A percentile compares a stretch with the other conserved stretches of the same genome.
Evolutionary conservation across 2,329 filamentous ascomycete species (phyloP).

Genomic region (Didymella lethalis): DNA sequence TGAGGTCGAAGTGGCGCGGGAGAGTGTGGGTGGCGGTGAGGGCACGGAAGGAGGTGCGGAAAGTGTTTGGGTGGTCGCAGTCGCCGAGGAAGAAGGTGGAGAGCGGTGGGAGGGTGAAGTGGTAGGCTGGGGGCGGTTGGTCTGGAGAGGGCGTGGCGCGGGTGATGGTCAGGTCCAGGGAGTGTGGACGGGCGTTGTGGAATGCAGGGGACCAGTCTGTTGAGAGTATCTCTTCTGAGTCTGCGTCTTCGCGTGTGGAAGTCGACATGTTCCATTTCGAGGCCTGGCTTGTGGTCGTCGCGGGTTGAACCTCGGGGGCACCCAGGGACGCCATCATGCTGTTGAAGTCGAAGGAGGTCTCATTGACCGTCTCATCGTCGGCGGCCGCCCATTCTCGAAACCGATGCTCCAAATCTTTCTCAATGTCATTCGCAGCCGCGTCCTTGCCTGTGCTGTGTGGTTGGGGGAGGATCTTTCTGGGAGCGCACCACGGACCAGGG

Average conservation of each 20-base stretch:
- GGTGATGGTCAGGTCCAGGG: conserved; percentile 39
- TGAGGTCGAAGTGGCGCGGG: conserved; percentile 67
- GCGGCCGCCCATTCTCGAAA: conserved; percentile 42
- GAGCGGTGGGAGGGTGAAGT: conserved; percentile 58
- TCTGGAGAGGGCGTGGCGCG: conserved; percentile 10
- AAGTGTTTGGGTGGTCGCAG: conserved; percentile 45
- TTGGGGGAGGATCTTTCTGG: conserved; percentile 35
- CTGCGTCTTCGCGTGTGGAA: conserved; percentile 29
- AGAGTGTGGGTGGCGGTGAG: conserved; percentile 52
- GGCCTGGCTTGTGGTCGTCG: conserved; percentile 23
- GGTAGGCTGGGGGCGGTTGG: conserved; percentile 26
- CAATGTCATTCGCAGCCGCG: conserved; percentile 33
- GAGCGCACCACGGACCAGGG: conserved; percentile 36
- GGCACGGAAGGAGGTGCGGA: conserved; percentile 49
- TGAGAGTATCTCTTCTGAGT: conserved; percentile 15
- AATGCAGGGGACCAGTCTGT: conserved; percentile 38
- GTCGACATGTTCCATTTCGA: conserved; percentile 40
- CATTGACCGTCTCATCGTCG: conserved; percentile 34
- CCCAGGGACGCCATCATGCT: conserved; percentile 48
- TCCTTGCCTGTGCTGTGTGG: conserved; percentile 23
- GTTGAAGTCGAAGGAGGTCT: conserved; percentile 41
- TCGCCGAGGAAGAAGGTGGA: conserved; percentile 62
- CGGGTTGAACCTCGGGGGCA: conserved; percentile 33
- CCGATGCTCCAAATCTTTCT: conserved; percentile 41
- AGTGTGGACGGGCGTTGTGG: conserved; percentile 36